phyloP scores from a whole-genome alignment of 2,329 filamentous ascomycete species.

The Ophiostoma triangulosporum region DNA sequence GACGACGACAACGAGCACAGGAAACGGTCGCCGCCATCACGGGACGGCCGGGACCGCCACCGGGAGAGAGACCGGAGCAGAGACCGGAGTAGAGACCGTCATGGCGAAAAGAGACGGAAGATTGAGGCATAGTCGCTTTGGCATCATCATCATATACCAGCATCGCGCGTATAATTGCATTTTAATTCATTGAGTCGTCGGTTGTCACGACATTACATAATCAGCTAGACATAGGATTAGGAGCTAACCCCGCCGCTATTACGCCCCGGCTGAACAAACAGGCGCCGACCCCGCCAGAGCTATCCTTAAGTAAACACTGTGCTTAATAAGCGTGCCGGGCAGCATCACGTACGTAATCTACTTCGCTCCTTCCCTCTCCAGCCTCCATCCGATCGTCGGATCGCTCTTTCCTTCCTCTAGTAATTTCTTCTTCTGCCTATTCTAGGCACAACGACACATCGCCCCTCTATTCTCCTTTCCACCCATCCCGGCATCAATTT shows the following conservation, averaged over 20 bases:
- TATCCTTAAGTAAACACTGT: not conserved
- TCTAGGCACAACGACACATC: not conserved
- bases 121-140: slow-evolving; percentile 26
- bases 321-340: not conserved
- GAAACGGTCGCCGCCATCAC: slow-evolving; percentile 42
- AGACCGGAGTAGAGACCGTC: slow-evolving; percentile 21
- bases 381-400: not conserved
- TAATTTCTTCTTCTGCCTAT: not conserved
- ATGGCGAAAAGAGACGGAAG: slow-evolving; percentile 42
- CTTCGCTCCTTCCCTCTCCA: not conserved
- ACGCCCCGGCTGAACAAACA: not conserved
- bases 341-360: not conserved
- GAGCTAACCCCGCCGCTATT: not conserved
- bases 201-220: not conserved
- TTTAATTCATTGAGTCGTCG: not conserved
- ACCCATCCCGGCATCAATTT: not conserved
- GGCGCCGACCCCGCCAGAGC: not conserved
- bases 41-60: slow-evolving; percentile 34
- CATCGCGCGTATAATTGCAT: not conserved
- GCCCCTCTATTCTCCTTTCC: not conserved
- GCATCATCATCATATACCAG: not conserved
- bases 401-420: not conserved
- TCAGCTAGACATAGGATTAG: not conserved
- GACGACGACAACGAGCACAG: slow-evolving; percentile 26
- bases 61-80: slow-evolving; percentile 23